A percentile compares a stretch with the other conserved stretches of the same genome.
Evolutionary conservation across 2,329 filamentous ascomycete genomes (phyloP).

Genomic region (Ophiostoma perfectum): DNA sequence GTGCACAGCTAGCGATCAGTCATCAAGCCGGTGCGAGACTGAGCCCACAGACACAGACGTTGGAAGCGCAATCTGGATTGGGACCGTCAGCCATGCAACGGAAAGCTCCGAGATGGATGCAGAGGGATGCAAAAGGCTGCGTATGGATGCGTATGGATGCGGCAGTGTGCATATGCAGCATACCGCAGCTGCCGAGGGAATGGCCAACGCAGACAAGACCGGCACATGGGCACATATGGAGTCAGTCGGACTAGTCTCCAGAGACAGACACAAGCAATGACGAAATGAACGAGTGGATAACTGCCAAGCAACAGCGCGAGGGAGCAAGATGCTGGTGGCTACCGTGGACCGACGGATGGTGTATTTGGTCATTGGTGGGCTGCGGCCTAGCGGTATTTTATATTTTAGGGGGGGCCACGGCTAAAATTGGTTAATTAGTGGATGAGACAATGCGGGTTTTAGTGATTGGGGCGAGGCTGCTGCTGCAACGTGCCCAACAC

Average conservation of each 20-base stretch:
- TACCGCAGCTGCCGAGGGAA: not conserved
- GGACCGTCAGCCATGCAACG: not conserved
- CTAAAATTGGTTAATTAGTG: not conserved
- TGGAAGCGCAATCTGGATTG: not conserved
- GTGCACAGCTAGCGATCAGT: not conserved
- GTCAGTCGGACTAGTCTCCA: too few relatives aligned
- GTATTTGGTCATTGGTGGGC: too few relatives aligned
- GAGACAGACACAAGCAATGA: too few relatives aligned
- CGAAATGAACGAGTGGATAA: too few relatives aligned
- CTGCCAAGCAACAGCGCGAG: too few relatives aligned
- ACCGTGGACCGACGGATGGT: too few relatives aligned
- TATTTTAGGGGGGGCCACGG: not conserved
- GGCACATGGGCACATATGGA: too few relatives aligned
- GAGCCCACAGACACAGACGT: conserved; percentile 1
- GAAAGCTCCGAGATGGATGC: not conserved
- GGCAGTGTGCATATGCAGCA: not conserved
- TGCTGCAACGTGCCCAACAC: not conserved
- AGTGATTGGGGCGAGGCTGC: not conserved
- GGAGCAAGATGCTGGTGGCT: too few relatives aligned
- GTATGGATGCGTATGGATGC: not conserved
- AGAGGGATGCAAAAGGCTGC: not conserved
- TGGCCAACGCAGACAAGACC: too few relatives aligned
- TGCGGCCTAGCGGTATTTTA: not conserved
- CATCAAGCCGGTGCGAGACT: not conserved
- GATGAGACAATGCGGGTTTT: not conserved